Conservation (phyloP, 2,329 filamentous ascomycete genomes). For the Achaetomium macrosporum region DNA sequence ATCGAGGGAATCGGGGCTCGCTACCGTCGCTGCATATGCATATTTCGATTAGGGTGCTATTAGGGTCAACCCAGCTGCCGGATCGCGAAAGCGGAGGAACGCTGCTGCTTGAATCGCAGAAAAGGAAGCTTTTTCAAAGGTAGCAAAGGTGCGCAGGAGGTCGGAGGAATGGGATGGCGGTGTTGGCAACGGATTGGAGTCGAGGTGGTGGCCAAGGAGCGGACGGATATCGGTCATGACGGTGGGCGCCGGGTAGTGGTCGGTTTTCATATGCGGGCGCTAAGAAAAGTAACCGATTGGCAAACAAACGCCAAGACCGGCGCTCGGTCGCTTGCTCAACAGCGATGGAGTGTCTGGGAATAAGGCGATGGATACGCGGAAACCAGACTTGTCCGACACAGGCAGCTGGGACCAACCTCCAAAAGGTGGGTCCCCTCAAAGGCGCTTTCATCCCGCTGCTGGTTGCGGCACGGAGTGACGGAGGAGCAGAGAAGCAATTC, state of each 20-base stretch:
- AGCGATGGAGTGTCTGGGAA: not conserved
- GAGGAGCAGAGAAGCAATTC: not conserved
- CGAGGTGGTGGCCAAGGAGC: not conserved
- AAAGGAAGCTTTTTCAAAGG: not conserved
- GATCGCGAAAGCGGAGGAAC: not conserved
- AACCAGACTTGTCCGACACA: conserved; percentile 4
- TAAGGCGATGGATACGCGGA: conserved; percentile 5
- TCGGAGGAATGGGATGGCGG: not conserved
- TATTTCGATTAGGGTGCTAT: conserved; percentile 7
- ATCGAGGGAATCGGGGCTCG: not conserved
- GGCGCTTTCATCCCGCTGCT: not conserved
- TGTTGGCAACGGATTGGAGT: not conserved
- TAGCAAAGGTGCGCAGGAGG: not conserved
- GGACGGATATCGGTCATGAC: not conserved
- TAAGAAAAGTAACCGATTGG: conserved; percentile 1
- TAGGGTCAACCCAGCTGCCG: not conserved
- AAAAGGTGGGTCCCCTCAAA: not conserved
- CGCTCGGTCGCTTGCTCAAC: not conserved
- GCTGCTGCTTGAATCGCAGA: not conserved
- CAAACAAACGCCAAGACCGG: conserved; percentile 1
- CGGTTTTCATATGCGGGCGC: conserved; percentile 12
- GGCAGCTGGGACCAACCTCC: not conserved
- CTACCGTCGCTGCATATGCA: conserved; percentile 22
- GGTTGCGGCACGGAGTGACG: not conserved
- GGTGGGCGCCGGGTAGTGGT: not conserved